Conservation (phyloP, 352 stramenopile genomes). For the Phytophthora palmivora region DNA sequence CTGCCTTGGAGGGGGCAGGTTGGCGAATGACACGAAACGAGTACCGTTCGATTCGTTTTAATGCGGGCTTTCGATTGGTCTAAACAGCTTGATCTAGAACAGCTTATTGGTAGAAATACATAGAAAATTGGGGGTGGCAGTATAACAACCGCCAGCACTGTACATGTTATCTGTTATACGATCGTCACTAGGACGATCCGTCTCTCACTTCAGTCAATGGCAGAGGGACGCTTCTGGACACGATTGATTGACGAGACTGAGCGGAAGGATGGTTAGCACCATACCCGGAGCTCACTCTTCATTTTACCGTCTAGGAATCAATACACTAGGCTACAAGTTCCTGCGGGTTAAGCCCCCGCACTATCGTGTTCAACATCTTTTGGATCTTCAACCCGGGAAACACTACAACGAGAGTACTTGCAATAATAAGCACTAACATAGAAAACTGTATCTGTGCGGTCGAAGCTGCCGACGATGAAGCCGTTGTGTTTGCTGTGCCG, state of each 20-base stretch:
- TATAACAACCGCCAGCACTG: too few species aligned
- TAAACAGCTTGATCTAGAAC: too few species aligned
- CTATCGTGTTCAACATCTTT: neutral
- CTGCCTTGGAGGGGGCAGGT: too few species aligned
- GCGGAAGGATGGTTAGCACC: neutral
- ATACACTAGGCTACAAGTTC: neutral
- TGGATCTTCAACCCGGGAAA: neutral
- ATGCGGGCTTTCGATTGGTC: too few species aligned
- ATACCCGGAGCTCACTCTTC: neutral
- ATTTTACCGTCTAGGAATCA: neutral
- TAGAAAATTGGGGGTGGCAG: too few species aligned
- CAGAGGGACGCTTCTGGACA: neutral
- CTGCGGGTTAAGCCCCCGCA: neutral
- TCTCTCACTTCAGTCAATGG: neutral
- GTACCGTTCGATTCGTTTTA: too few species aligned
- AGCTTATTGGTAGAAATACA: too few species aligned
- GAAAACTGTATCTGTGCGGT: neutral
- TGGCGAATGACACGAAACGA: too few species aligned
- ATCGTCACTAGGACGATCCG: neutral
- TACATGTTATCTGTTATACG: neutral
- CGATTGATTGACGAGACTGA: neutral
- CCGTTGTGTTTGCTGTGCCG: neutral
- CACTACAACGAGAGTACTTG: too few species aligned
- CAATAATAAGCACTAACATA: too few species aligned
- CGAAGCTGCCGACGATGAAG: neutral